These are phyloP conservation scores for Rhynchosporium agropyri DNA, from an alignment of 2,329 filamentous ascomycete species.

Conservation along the genomic window DNA sequence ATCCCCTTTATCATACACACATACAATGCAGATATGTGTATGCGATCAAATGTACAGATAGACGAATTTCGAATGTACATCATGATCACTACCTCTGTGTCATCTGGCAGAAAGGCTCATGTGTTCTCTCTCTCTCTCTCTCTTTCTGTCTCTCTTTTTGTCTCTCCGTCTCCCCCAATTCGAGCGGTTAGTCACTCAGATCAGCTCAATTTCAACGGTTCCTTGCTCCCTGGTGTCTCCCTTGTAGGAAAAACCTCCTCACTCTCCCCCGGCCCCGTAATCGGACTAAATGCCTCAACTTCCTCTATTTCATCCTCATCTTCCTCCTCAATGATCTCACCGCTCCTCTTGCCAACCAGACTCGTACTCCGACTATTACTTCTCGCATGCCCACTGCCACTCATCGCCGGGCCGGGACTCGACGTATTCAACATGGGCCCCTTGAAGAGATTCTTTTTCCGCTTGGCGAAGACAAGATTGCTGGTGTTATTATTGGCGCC, in stretches of 20 bases:
- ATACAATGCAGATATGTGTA: too few relatives aligned
- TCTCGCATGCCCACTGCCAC: slow-evolving; percentile 38
- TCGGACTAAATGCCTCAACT: slow-evolving; percentile 59
- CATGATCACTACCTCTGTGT: not conserved
- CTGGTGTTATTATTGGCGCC: slow-evolving; percentile 59
- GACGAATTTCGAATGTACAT: slow-evolving; percentile 8
- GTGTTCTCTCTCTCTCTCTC: not conserved
- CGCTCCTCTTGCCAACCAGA: slow-evolving; percentile 67
- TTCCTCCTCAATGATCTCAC: slow-evolving; percentile 71
- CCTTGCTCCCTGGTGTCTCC: slow-evolving; percentile 29
- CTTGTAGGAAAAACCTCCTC: slow-evolving; percentile 38
- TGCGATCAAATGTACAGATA: slow-evolving; percentile 2
- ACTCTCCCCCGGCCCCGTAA: slow-evolving; percentile 41
- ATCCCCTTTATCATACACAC: not conserved
- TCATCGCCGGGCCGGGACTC: slow-evolving; percentile 27
- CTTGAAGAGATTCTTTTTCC: slow-evolving; percentile 82
- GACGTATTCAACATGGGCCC: slow-evolving; percentile 66
- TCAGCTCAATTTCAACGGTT: slow-evolving; percentile 13
- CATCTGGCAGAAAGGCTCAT: not conserved
- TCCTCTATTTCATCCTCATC: slow-evolving; percentile 56
- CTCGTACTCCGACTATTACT: slow-evolving; percentile 60
- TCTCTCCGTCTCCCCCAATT: too few relatives aligned
- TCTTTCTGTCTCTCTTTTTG: not conserved
- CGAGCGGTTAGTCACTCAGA: too few relatives aligned
- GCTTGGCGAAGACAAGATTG: slow-evolving; percentile 76